Base-by-base conservation (phyloP, 495 filamentous ascomycete genomes). In the Penicillium cataractarum region DNA sequence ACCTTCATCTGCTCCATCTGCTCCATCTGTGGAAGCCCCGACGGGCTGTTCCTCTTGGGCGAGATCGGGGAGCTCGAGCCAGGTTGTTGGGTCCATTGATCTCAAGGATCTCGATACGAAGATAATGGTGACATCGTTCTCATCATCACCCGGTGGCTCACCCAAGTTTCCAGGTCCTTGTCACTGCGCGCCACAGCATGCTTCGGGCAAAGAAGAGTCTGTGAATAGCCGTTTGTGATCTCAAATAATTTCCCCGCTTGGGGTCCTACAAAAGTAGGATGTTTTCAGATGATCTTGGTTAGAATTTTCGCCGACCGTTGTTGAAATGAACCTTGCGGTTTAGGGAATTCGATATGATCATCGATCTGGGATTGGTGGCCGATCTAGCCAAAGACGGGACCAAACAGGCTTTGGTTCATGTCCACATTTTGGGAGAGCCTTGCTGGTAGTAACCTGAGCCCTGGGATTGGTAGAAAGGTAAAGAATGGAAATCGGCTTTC, bases 261-360 rank as follows among this genome's bases (percentile, higher is more conserved):
- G 29, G 13, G 33, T 12, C 7, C 10, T 33, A 8, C 10, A 4
- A 15, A 22, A 10, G 13, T 13, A 10, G 10, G 29, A 31, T 7
- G 4, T 50, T 50, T 50, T 24, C 24, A 29, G 17, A 12, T 50
- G 19, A n/a, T 15, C 22, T 27, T 50, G 46, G 24, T 17, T 50
- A 50, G 46, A 7, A 50, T 15, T 50, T 17, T 7, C 12, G 24
- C 13, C 49, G 29, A 31, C 29, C 29, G 3, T 51, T n/a, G 10
- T 32, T 31, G 50, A 29, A 0, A 37, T 55, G 50, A 61, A 39
- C 27, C 48, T 33, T 39, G 58, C 24, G 21, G 29, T 55, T 55
- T 1, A 26, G 32, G 58, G 55, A 58, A 40, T 48, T 17, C 19
- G 55, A 58, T 48, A 31, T 12, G 32, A 29, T 39, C 13, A 53